Conservation (phyloP, 2,329 filamentous ascomycete genomes). For the Phaeoacremonium minimum region DNA sequence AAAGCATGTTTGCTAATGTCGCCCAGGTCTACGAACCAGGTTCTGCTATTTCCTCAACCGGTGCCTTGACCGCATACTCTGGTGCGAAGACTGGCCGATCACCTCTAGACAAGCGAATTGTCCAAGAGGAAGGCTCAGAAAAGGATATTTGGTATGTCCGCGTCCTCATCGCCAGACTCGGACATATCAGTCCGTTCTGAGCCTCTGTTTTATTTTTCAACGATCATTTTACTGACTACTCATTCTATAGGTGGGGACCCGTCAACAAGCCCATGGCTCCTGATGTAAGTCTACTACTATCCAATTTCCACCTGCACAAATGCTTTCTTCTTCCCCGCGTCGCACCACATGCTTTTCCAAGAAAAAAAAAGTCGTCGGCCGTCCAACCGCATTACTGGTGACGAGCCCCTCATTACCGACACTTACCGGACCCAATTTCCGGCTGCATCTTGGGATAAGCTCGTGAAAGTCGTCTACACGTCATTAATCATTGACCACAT, state of each 20-base stretch:
- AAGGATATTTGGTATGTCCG: constrained; percentile 74
- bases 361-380: too few relatives aligned
- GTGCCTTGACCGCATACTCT: constrained; percentile 94
- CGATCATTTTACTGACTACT: constrained; percentile 5
- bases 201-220: too few relatives aligned
- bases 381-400: too few relatives aligned
- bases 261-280: constrained; percentile 99
- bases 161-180: constrained; percentile 2
- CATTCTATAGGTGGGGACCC: constrained; percentile 77
- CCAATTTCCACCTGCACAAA: constrained; percentile 4
- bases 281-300: constrained; percentile 63
- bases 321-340: not conserved
- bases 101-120: constrained; percentile 94
- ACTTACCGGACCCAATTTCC: constrained; percentile 6
- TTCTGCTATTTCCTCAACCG: constrained; percentile 92
- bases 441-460: too few relatives aligned
- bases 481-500: too few relatives aligned
- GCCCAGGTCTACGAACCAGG: constrained; percentile 77
- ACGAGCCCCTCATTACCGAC: constrained; percentile 9
- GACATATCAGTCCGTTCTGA: too few relatives aligned
- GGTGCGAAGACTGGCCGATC: constrained; percentile 97
- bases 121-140: constrained; percentile 84
- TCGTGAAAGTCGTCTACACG: too few relatives aligned
- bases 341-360: too few relatives aligned
- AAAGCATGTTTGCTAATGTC: constrained; percentile 4